These are phyloP conservation scores for Pilatotrama ljubarskyi DNA, from an alignment of 768 basidiomycete species.

Conservation along the genomic window DNA sequence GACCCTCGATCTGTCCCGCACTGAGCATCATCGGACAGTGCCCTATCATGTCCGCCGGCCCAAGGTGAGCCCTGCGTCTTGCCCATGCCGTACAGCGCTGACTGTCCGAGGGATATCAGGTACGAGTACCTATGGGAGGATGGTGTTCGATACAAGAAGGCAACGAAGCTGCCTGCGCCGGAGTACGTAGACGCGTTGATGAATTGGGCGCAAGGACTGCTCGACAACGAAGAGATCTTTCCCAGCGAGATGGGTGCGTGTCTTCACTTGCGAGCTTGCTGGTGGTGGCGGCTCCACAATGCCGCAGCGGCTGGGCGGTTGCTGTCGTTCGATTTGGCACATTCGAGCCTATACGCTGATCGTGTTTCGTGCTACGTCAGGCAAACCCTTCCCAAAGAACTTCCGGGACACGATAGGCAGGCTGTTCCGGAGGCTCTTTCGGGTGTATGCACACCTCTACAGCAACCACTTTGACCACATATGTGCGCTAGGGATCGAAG, in stretches of 20 bases:
- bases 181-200: constrained; percentile 98
- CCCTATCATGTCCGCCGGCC: constrained; percentile 96
- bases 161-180: constrained; percentile 92
- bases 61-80: constrained; percentile 55
- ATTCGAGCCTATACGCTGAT: not conserved
- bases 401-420: constrained; percentile 91
- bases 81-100: constrained; percentile 10
- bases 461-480: constrained; percentile 99
- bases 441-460: constrained; percentile 98
- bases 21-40: constrained; percentile 50
- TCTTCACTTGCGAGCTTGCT: not conserved
- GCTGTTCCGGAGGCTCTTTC: constrained; percentile 89
- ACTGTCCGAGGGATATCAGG: constrained; percentile 39
- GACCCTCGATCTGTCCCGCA: not conserved
- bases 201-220: constrained; percentile 94
- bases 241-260: constrained; percentile 88
- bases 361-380: constrained; percentile 39
- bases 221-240: constrained; percentile 92
- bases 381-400: constrained; percentile 86
- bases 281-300: not conserved
- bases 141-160: constrained; percentile 80
- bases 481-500: constrained; percentile 97
- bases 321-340: not conserved
- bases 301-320: not conserved
- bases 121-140: constrained; percentile 97